Conservation (phyloP, 805 yeast genomes). For the Candida maesae region DNA sequence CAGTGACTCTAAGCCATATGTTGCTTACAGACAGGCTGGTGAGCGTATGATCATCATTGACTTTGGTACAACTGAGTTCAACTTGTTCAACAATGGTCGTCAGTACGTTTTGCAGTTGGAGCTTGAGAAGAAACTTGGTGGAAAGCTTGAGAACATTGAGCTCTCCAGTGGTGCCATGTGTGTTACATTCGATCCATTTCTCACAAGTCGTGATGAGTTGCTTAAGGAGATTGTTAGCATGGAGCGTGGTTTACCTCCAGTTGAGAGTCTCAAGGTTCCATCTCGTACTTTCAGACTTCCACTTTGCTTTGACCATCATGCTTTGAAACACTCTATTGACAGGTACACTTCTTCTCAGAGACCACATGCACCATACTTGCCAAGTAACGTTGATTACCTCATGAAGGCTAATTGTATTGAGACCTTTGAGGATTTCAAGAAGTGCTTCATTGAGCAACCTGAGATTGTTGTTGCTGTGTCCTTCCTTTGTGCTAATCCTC, state of each 20-base stretch:
- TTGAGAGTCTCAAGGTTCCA: slow-evolving; percentile 77
- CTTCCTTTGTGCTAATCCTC: slow-evolving; percentile 95
- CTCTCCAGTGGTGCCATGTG: slow-evolving; percentile 98
- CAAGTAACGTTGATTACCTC: slow-evolving; percentile 93
- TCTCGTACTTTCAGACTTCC: slow-evolving; percentile 83
- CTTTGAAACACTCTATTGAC: slow-evolving; percentile 82
- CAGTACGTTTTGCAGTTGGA: slow-evolving; percentile 70
- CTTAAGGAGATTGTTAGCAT: slow-evolving; percentile 62
- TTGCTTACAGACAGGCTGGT: slow-evolving; percentile 93
- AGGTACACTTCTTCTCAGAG: slow-evolving; percentile 93
- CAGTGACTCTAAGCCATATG: slow-evolving; percentile 55
- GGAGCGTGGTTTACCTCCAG: slow-evolving; percentile 68
- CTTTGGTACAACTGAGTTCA: slow-evolving; percentile 85
- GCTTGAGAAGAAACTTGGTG: slow-evolving; percentile 50
- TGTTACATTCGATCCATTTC: slow-evolving; percentile 67
- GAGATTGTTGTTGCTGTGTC: slow-evolving; percentile 94
- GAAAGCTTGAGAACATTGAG: slow-evolving; percentile 79
- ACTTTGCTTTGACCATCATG: slow-evolving; percentile 91
- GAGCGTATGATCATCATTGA: slow-evolving; percentile 89
- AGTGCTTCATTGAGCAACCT: slow-evolving; percentile 84
- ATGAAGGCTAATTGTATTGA: slow-evolving; percentile 80
- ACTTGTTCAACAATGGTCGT: slow-evolving; percentile 78
- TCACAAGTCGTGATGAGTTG: slow-evolving; percentile 56
- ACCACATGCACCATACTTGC: slow-evolving; percentile 93
- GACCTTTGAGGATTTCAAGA: slow-evolving; percentile 69